A percentile compares a stretch with the other conserved stretches of the same genome.
phyloP scores from a whole-genome alignment of 2,329 filamentous ascomycete genomes.

The Alternaria viburni region DNA sequence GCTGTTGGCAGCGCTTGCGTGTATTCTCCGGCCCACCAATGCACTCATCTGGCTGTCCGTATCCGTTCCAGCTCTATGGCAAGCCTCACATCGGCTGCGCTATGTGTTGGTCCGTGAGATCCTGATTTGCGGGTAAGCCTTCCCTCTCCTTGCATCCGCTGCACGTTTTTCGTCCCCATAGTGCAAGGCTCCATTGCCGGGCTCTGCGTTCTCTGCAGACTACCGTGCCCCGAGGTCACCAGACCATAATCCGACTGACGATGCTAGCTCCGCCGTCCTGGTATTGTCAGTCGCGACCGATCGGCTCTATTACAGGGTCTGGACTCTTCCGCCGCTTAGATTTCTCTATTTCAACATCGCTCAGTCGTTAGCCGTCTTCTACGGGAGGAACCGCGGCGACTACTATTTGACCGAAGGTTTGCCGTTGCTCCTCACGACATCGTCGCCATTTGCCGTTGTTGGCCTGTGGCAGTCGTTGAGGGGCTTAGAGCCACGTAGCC shows the following conservation, averaged over 20 bases:
- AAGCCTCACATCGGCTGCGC: conserved; percentile 53
- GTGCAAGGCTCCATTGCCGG: conserved; percentile 5
- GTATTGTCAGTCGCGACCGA: conserved; percentile 71
- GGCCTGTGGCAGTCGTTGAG: conserved; percentile 63
- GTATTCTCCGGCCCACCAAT: conserved; percentile 89
- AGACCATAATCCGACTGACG: conserved; percentile 26
- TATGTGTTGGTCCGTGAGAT: conserved; percentile 67
- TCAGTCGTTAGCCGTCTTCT: conserved; percentile 88
- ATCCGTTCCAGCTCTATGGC: conserved; percentile 60
- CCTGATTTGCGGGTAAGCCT: conserved; percentile 62
- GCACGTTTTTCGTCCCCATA: conserved; percentile 13
- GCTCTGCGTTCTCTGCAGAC: conserved; percentile 9
- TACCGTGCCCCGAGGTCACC: conserved; percentile 13
- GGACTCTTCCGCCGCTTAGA: conserved; percentile 86
- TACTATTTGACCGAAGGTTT: conserved; percentile 93
- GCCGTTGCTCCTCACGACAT: conserved; percentile 83
- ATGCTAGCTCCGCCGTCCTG: conserved; percentile 62
- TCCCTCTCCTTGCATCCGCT: conserved; percentile 14
- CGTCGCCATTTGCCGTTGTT: conserved; percentile 74
- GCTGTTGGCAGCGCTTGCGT: conserved; percentile 78
- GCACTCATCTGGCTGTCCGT: conserved; percentile 81
- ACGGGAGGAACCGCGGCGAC: conserved; percentile 87
- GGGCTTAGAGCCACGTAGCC: conserved; percentile 27
- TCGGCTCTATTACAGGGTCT: conserved; percentile 78
- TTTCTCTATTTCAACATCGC: conserved; percentile 92